Evolutionary conservation across 164 flowering plant genomes (phyloP).

Genomic region (Vitis rupestris): DNA sequence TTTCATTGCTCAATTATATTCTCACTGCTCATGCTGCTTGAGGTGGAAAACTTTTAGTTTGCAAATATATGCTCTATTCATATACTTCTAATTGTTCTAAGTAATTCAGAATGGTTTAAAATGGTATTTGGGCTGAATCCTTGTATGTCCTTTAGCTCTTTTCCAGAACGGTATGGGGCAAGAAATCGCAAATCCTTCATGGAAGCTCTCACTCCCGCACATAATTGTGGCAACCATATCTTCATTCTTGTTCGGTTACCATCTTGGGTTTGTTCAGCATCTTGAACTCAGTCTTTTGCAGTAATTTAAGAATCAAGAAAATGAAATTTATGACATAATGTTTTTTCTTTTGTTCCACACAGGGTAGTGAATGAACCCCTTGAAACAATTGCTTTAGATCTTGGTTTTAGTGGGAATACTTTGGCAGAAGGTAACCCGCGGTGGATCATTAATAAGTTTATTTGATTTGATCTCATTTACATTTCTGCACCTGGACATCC

Average conservation of each 20-base stretch:
- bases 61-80: background rate
- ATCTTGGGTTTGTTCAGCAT: constrained; percentile 65
- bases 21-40: background rate
- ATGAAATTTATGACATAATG: background rate
- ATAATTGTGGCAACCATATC: constrained; percentile 66
- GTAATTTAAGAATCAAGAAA: background rate
- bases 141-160: constrained; percentile 37
- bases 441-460: background rate
- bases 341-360: constrained; percentile 17
- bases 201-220: constrained; percentile 73
- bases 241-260: constrained; percentile 87
- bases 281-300: background rate
- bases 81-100: background rate
- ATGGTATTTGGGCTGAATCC: constrained; percentile 8
- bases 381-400: constrained; percentile 79
- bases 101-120: background rate
- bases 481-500: background rate
- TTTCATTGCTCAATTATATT: background rate
- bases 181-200: constrained; percentile 60
- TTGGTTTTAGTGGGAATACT: constrained; percentile 84
- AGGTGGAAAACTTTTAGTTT: background rate
- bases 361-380: constrained; percentile 96
- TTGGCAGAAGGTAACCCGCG: constrained; percentile 70
- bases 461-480: background rate
- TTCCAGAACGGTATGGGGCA: constrained; percentile 32